Evolutionary conservation across 2,329 filamentous ascomycete species (phyloP), one percentile per base, ranked within the genome.

Genomic region (Fusarium papillatum): DNA sequence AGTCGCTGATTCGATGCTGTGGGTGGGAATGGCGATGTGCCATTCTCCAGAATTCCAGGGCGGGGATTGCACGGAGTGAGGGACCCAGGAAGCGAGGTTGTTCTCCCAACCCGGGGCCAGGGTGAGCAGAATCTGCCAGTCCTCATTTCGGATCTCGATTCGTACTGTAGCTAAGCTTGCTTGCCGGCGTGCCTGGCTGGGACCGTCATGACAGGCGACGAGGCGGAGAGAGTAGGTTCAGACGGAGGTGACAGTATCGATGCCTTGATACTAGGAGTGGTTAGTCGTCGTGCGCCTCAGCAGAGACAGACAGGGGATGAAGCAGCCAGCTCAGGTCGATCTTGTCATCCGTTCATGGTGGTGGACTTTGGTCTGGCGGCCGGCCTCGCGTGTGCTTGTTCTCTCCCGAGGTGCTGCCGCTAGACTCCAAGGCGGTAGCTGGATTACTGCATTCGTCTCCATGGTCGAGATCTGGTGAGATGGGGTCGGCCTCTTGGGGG

Each of bases 1-100:
- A 55, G 73, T 55, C 50, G 68, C 78, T 72, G 74, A 73, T 79
- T 78, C 68, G 72, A 71, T 68, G 66, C 48, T 66, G 68, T 67
- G 66, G 55, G 64, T 65, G 70, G 64, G 70, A 69, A 70, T 68
- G 68, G 68, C 64, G 66, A 74, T 74, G 70, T 79, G 65, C 71
- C 68, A 72, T 72, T 79, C 76, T 72, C 63, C 74, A 68, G 69
- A 76, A 74, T 55, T 68, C 57, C 69, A 71, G 66, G 62, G 68
- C 74, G 66, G 72, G 68, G 70, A 73, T 71, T 59, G 48, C 64
- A 64, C 48, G 48, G 59, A 72, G 68, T 63, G 46, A 41, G 36
- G 24, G 39, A 57, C 53, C 29, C 53, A 57, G 53, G 64, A 48
- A 66, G 66, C 36, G 75, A 68, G 63, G 63, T 36, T 68, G 62